These are phyloP conservation scores for Silene conica DNA, from an alignment of 148 eudicot species.

Conservation along the genomic window DNA sequence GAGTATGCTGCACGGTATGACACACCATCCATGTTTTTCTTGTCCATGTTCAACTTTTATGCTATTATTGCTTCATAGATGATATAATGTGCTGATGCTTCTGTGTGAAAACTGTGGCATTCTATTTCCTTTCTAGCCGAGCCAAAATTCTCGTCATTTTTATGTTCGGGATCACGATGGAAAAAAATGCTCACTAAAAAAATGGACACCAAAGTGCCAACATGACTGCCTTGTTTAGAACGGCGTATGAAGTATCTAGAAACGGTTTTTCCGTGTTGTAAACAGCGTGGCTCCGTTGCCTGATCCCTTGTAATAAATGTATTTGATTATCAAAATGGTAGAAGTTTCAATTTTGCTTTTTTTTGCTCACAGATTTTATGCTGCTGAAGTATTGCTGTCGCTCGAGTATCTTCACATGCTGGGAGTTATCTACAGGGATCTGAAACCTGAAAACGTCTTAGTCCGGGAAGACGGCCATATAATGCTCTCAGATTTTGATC, in stretches of 20 bases:
- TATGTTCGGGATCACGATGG: too few relatives aligned
- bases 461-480: slow-evolving; percentile 91
- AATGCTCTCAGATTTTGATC: slow-evolving; percentile 87
- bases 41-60: slow-evolving; percentile 3
- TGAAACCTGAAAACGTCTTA: slow-evolving; percentile 80
- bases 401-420: slow-evolving; percentile 92
- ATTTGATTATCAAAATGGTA: neutral
- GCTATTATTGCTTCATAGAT: slow-evolving; percentile 10
- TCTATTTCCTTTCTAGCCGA: neutral
- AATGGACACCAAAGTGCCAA: too few relatives aligned
- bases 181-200: too few relatives aligned
- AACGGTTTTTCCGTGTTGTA: neutral
- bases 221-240: too few relatives aligned
- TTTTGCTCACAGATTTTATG: slow-evolving; percentile 56
- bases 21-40: neutral
- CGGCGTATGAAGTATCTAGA: too few relatives aligned
- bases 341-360: neutral
- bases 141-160: too few relatives aligned
- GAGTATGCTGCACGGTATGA: slow-evolving; percentile 90
- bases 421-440: slow-evolving; percentile 77
- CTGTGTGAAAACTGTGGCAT: neutral
- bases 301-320: neutral
- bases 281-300: too few relatives aligned
- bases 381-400: slow-evolving; percentile 77
- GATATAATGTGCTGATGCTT: slow-evolving; percentile 6